Base-by-base conservation (phyloP, 768 basidiomycete species). In the Suillus weaverae region DNA sequence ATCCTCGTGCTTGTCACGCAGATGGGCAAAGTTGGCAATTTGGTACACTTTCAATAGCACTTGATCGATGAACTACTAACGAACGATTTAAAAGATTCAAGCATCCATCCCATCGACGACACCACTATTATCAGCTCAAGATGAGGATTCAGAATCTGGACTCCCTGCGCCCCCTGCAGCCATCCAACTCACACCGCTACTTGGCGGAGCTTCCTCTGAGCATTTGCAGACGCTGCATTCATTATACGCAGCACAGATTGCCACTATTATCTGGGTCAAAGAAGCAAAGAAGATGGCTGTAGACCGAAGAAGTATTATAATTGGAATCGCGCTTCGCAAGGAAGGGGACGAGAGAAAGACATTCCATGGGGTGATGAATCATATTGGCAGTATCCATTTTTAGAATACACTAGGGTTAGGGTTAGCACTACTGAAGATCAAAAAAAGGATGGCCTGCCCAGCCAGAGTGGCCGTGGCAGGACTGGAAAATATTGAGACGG, bases 1-100 rank as follows among this genome's bases (percentile, higher is more conserved):
- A 80, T 87, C 14, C 80, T 99, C 22, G 88, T 97, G n/a, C 81
- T 97, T 30, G 83, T 98, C 61, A 95, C 94, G 1, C 96, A 99
- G 76, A 74, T 94, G 66, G 92, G 92, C 44, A 96, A 95, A 85
- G 89, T 97, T 14, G 96, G 96, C 63, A 88, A 84, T 72, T 73
- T 99, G 79, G 95, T 97, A 73, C 75, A 78, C 48, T 20, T 61
- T 20, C 26, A 26, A 26, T 64, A 63, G 60, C 38, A 32, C 51
- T 67, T 61, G 56, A 44, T 38, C 61, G 38, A 43, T n/a, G n/a
- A n/a, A n/a, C 51, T 35, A 30, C n/a, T 22, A 55, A 41, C 43
- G 7, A 46, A 44, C 38, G 8, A 22, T 64, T 13, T 62, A 46
- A 50, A 70, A 96, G 94, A 91, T 95, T 59, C 92, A 96, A 83